These are phyloP conservation scores for Tephrocybe sp. DNA, from an alignment of 768 basidiomycete species.

Conservation along the genomic window DNA sequence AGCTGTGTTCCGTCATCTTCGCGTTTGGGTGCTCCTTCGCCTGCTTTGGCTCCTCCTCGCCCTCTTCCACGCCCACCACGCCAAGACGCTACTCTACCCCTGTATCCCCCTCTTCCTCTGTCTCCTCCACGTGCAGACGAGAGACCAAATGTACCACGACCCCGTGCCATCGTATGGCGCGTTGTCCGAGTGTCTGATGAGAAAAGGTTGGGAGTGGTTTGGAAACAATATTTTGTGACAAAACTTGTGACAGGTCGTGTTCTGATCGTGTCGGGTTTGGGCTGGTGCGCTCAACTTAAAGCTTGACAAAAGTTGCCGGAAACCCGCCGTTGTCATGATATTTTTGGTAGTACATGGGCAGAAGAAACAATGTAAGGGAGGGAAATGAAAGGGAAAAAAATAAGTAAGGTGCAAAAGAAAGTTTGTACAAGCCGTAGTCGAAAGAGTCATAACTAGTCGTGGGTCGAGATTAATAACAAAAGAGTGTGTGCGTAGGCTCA, in stretches of 20 bases:
- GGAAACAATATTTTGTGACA: conserved; percentile 2
- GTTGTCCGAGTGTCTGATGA: conserved; percentile 4
- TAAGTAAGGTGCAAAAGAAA: background rate
- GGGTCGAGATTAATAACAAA: background rate
- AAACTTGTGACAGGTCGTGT: conserved; percentile 17
- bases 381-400: background rate
- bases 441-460: conserved; percentile 5
- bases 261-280: background rate
- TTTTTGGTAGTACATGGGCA: conserved; percentile 11
- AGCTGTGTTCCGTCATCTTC: conserved; percentile 90
- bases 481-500: background rate
- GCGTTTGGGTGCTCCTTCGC: conserved; percentile 56
- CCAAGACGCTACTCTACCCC: conserved; percentile 45
- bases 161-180: conserved; percentile 41
- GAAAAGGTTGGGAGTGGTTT: background rate
- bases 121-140: conserved; percentile 48
- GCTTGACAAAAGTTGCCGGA: background rate
- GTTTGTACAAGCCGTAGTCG: background rate
- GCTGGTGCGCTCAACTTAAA: background rate
- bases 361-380: background rate
- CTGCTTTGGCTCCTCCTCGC: conserved; percentile 39
- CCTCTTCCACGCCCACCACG: conserved; percentile 57
- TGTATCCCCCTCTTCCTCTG: conserved; percentile 41
- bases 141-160: conserved; percentile 55
- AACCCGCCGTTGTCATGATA: background rate